Evolutionary conservation across 1,284 basidiomycete species (phyloP).

Genomic region (Grifola frondosa): DNA sequence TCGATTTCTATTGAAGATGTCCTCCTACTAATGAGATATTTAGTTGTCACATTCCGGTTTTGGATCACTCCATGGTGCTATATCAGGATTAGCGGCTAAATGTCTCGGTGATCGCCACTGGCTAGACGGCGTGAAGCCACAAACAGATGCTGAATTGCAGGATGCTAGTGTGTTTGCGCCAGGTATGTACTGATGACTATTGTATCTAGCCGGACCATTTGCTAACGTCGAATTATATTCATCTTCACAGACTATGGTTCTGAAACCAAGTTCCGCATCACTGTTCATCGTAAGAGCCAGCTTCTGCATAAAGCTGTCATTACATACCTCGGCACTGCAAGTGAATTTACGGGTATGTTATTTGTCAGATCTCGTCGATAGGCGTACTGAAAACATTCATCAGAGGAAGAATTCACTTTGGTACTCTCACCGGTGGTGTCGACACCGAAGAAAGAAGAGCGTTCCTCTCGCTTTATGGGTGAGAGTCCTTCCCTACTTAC

Average conservation of each 20-base stretch:
- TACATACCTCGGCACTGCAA: conserved; percentile 64
- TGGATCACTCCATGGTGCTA: conserved; percentile 80
- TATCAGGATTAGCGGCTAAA: conserved; percentile 75
- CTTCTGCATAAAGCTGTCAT: conserved; percentile 60
- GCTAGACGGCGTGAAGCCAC: conserved; percentile 60
- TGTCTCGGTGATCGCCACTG: conserved; percentile 69
- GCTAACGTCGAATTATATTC: conserved; percentile 10
- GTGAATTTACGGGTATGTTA: conserved; percentile 61
- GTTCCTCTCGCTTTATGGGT: conserved; percentile 41
- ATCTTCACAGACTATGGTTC: conserved; percentile 45
- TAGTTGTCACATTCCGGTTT: conserved; percentile 72
- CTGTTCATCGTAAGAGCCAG: conserved; percentile 51
- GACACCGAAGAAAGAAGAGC: conserved; percentile 45
- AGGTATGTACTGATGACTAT: conserved; percentile 37
- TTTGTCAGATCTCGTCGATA: neutral
- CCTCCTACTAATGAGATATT: conserved; percentile 3
- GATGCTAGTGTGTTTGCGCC: conserved; percentile 54
- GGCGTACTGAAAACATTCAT: too few species aligned
- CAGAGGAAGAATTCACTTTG: conserved; percentile 66
- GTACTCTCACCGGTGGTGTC: conserved; percentile 63
- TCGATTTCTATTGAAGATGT: conserved; percentile 1
- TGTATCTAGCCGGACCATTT: conserved; percentile 6
- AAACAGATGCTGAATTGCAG: conserved; percentile 68
- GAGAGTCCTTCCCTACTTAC: conserved; percentile 15
- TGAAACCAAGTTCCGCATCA: conserved; percentile 57